Base-by-base conservation (phyloP, 108 stramenopile species). In the Cyclotella sp. region DNA sequence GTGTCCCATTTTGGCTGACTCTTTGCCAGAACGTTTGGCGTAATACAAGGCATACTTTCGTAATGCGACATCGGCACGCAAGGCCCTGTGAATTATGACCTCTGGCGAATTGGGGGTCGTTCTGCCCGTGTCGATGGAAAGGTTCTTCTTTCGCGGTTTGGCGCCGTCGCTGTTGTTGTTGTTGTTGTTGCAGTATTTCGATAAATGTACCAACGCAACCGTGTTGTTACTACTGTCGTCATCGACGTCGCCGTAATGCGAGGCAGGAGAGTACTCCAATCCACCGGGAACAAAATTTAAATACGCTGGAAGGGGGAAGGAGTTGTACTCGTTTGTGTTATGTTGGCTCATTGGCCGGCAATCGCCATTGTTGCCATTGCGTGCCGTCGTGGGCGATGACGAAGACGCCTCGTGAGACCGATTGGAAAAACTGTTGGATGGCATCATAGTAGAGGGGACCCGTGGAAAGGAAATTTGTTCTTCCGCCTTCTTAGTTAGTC, bases 211-310 rank as follows among this genome's bases (percentile, higher is more conserved):
- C 34, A 21, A 7, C 34, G 29, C n/a, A n/a, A n/a, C 34, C 34
- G 29, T 34, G 2, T 34, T 49, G 15, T 15, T 13, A 0, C 30
- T 26, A 9, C 26, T 52, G 9, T 21, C 30, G 11, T 18, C 18
- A n/a, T 4, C 9, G 24, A 6, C 19, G 41, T 29, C 65, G 19
- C 24, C 39, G 39, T 63, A 60, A 61, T 8, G 18, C 21, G 63
- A 41, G 52, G 61, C 24, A 8, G 63, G 73, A 16, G 12, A 30
- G 46, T 57, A 79, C 28, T 63, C 72, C 26, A 88, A 53, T 29
- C 93, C 93, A 11, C 93, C 93, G 22, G 93, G 93, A 3, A 76
- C 80, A 51, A 94, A 91, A 21, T 88, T 83, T 40, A 89, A 78
- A 61, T 87, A 86, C 28, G 89, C 93, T 8, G 91, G 90, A 30